Evolutionary conservation across 2,329 filamentous ascomycete species (phyloP).

Genomic region (Arthrobotrys entomopaga): DNA sequence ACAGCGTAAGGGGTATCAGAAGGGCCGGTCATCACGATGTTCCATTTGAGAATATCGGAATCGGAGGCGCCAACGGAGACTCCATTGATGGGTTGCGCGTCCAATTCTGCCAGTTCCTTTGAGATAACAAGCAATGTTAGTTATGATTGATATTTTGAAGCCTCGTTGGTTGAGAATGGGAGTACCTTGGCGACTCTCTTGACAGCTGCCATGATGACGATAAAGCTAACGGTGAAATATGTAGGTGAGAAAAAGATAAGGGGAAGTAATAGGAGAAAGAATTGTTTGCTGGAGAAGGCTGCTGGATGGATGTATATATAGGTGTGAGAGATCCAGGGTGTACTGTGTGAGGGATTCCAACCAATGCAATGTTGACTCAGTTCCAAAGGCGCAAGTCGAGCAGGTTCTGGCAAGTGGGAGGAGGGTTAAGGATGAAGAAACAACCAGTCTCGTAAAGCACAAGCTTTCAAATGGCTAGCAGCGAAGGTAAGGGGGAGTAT

Average conservation of each 20-base stretch:
- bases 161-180: neutral
- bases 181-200: conserved; percentile 45
- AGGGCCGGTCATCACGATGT: conserved; percentile 74
- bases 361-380: conserved; percentile 39
- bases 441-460: conserved; percentile 13
- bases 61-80: conserved; percentile 70
- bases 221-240: conserved; percentile 4
- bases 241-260: neutral
- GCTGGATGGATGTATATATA: conserved; percentile 11
- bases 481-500: neutral
- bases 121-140: conserved; percentile 16
- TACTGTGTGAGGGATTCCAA: too few relatives aligned
- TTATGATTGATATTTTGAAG: conserved; percentile 3
- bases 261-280: conserved; percentile 1
- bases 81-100: conserved; percentile 68
- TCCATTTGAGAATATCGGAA: conserved; percentile 74
- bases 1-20: conserved; percentile 73
- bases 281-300: conserved; percentile 4
- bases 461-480: conserved; percentile 8
- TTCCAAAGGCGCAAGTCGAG: conserved; percentile 47
- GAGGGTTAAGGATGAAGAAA: conserved; percentile 13
- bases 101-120: conserved; percentile 72
- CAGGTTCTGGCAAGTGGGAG: conserved; percentile 14
- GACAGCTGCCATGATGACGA: conserved; percentile 26
- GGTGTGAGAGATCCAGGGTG: neutral